These are phyloP conservation scores for Trichoderma pleuroti DNA, from an alignment of 2,329 filamentous ascomycete species.

Conservation along the genomic window DNA sequence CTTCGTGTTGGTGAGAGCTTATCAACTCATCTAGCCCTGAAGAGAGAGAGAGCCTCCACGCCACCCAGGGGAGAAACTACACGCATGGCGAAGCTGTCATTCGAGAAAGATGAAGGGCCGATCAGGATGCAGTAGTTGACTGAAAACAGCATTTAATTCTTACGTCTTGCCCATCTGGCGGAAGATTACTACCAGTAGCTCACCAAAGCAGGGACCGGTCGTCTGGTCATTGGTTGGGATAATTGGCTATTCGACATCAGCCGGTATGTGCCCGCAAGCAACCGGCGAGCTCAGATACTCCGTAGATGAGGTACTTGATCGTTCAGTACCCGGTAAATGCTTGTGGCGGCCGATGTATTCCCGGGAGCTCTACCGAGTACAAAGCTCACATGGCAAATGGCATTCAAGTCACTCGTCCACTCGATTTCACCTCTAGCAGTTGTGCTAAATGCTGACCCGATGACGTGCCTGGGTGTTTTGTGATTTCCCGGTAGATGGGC, in stretches of 20 bases:
- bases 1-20: background rate
- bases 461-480: background rate
- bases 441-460: background rate
- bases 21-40: background rate
- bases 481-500: background rate
- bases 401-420: background rate
- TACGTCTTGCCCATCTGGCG: background rate
- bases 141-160: background rate
- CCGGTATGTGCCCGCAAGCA: background rate
- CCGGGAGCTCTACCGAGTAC: background rate
- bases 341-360: background rate
- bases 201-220: background rate
- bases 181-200: background rate
- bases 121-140: background rate
- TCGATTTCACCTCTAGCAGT: background rate
- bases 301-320: background rate
- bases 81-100: background rate
- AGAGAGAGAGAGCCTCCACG: background rate
- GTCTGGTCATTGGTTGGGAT: background rate
- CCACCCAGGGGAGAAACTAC: background rate
- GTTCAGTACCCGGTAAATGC: background rate
- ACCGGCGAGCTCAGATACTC: background rate
- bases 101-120: background rate
- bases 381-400: background rate
- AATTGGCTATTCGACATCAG: background rate